These are phyloP conservation scores for Ciborinia camelliae DNA, from an alignment of 2,329 filamentous ascomycete genomes.

Conservation along the genomic window DNA sequence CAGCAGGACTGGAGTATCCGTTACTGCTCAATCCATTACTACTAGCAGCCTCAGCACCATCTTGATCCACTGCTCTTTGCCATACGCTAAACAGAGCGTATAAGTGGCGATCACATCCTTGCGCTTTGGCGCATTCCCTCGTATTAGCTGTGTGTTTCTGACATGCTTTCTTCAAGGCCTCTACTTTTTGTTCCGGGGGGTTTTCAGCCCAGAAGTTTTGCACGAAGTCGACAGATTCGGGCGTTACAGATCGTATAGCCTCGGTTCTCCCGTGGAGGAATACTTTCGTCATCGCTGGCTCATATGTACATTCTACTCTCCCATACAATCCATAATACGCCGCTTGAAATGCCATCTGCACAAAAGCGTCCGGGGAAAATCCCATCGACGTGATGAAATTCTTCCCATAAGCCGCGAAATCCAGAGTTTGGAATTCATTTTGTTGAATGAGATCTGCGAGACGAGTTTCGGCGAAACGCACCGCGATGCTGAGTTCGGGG, in stretches of 20 bases:
- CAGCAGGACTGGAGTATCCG: slow-evolving; percentile 57
- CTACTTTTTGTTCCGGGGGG: slow-evolving; percentile 76
- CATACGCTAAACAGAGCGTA: slow-evolving; percentile 94
- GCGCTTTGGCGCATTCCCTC: slow-evolving; percentile 79
- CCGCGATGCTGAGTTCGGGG: slow-evolving; percentile 82
- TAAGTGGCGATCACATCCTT: slow-evolving; percentile 88
- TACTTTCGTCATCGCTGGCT: slow-evolving; percentile 96
- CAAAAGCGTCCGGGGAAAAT: slow-evolving; percentile 94
- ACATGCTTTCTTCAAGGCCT: slow-evolving; percentile 78
- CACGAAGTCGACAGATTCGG: slow-evolving; percentile 82
- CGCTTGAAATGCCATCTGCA: slow-evolving; percentile 98
- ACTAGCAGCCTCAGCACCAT: slow-evolving; percentile 52
- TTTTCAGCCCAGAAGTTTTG: slow-evolving; percentile 94
- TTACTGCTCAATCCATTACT: slow-evolving; percentile 47
- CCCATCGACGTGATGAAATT: slow-evolving; percentile 97
- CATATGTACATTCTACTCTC: slow-evolving; percentile 89
- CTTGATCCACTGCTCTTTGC: slow-evolving; percentile 83
- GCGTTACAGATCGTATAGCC: slow-evolving; percentile 81
- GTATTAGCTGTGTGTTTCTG: slow-evolving; percentile 78
- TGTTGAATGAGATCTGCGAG: slow-evolving; percentile 93
- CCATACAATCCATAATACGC: slow-evolving; percentile 97
- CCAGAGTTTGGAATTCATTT: slow-evolving; percentile 90
- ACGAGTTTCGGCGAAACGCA: slow-evolving; percentile 92
- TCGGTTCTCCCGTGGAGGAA: slow-evolving; percentile 93
- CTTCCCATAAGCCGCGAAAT: slow-evolving; percentile 87